Evolutionary conservation across 2,329 filamentous ascomycete species (phyloP).

Genomic region (Pyrenophora graminea): DNA sequence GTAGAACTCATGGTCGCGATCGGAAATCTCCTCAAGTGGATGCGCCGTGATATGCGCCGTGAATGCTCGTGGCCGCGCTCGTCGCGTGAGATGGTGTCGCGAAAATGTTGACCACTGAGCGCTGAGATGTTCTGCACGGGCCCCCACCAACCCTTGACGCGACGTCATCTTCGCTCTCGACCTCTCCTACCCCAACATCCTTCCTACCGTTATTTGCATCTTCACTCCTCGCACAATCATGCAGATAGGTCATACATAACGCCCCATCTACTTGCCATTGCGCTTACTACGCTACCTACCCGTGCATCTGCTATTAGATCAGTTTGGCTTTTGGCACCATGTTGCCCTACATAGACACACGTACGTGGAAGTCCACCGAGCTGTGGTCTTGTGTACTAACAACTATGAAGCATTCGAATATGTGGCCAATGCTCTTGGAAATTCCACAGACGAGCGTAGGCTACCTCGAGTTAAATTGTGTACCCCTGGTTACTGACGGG

Average conservation of each 20-base stretch:
- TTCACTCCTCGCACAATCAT: slow-evolving; percentile 14
- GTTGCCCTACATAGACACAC: slow-evolving; percentile 66
- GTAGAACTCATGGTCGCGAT: slow-evolving; percentile 72
- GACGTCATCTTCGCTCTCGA: slow-evolving; percentile 17
- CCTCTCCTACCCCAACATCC: not conserved
- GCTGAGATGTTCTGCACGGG: slow-evolving; percentile 10
- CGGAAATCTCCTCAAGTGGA: not conserved
- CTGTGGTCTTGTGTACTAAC: not conserved
- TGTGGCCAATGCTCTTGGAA: slow-evolving; percentile 60
- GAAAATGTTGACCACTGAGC: slow-evolving; percentile 11
- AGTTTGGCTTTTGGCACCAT: slow-evolving; percentile 46
- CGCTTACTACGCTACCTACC: not conserved
- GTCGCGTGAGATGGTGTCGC: slow-evolving; percentile 7
- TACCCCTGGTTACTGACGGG: not conserved
- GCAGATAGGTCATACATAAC: slow-evolving; percentile 20
- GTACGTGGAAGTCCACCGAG: slow-evolving; percentile 50
- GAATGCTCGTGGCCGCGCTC: not conserved
- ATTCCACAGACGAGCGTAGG: slow-evolving; percentile 68
- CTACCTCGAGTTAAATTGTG: not conserved
- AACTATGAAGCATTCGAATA: slow-evolving; percentile 62
- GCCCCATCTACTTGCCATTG: not conserved
- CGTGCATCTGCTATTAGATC: not conserved
- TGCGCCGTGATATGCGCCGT: not conserved
- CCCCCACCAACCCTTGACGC: slow-evolving; percentile 1
- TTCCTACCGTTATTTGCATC: slow-evolving; percentile 9